phyloP scores from a whole-genome alignment of 306 rosid species.

The Calophaca sinica region DNA sequence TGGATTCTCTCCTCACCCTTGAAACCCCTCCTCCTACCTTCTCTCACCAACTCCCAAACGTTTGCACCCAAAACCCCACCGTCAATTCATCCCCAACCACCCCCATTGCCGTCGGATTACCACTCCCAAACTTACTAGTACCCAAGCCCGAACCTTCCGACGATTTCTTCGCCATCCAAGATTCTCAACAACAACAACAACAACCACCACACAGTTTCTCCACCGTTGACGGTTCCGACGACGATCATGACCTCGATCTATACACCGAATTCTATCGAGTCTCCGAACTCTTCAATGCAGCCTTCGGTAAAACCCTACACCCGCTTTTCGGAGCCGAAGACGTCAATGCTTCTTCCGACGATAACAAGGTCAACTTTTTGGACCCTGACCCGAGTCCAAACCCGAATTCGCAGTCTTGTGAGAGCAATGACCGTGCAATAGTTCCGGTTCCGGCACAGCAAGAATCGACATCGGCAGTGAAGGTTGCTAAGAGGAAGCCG shows the following conservation, averaged over 20 bases:
- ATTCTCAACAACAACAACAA: constrained; percentile 21
- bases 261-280: constrained; percentile 72
- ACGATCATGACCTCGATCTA: constrained; percentile 51
- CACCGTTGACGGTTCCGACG: constrained; percentile 27
- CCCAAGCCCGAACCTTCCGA: constrained; percentile 82
- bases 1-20: constrained; percentile 3
- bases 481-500: constrained; percentile 35
- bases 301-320: constrained; percentile 54
- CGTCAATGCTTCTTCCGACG: not conserved
- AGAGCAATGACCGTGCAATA: constrained; percentile 56
- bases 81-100: not conserved
- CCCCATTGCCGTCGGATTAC: not conserved
- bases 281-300: constrained; percentile 68
- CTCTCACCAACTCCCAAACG: constrained; percentile 11
- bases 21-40: constrained; percentile 13
- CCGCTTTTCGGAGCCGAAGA: not conserved
- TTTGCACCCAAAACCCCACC: not conserved
- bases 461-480: constrained; percentile 42
- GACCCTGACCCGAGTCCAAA: not conserved
- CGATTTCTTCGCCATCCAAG: constrained; percentile 40
- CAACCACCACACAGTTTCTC: constrained; percentile 3
- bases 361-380: not conserved
- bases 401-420: not conserved
- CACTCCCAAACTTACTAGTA: constrained; percentile 51
- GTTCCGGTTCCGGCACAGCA: constrained; percentile 55